Evolutionary conservation across 768 basidiomycete species (phyloP).

Genomic region (Leucosporidium yakuticum): DNA sequence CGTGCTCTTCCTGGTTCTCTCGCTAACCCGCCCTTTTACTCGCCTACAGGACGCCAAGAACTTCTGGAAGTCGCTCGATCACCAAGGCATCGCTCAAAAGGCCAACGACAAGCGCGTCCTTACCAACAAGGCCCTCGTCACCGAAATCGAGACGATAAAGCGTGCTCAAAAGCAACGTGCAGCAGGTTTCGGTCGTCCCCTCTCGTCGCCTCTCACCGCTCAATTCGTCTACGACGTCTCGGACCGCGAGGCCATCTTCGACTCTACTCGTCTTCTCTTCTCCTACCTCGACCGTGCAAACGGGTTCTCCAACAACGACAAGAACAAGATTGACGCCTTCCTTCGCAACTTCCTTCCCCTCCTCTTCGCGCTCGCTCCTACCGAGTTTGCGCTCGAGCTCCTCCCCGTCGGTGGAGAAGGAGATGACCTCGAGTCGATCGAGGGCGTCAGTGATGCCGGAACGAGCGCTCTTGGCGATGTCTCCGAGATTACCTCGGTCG

Average conservation of each 20-base stretch:
- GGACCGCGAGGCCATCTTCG: constrained; percentile 74
- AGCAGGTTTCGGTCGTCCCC: constrained; percentile 37
- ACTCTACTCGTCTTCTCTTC: constrained; percentile 75
- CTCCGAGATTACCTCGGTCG: not conserved
- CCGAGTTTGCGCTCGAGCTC: constrained; percentile 23
- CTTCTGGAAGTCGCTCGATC: constrained; percentile 95
- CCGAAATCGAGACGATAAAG: constrained; percentile 66
- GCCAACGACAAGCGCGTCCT: constrained; percentile 89
- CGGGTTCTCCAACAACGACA: constrained; percentile 55
- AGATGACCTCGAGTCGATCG: constrained; percentile 19
- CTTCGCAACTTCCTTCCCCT: constrained; percentile 71
- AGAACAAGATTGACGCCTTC: constrained; percentile 76
- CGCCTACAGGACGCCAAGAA: constrained; percentile 70
- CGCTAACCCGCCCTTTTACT: not conserved
- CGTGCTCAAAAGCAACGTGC: constrained; percentile 57
- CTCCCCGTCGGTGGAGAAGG: constrained; percentile 2
- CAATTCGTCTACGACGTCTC: constrained; percentile 75
- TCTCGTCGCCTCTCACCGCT: constrained; percentile 50
- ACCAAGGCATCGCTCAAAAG: constrained; percentile 92
- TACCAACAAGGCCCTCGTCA: constrained; percentile 73
- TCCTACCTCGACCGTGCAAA: constrained; percentile 84
- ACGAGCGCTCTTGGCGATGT: not conserved
- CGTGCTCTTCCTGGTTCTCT: not conserved
- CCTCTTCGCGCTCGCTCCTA: constrained; percentile 30
- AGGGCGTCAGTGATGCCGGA: constrained; percentile 24